Evolutionary conservation across 2,329 filamentous ascomycete species (phyloP).

Genomic region (Colletotrichum sp.): DNA sequence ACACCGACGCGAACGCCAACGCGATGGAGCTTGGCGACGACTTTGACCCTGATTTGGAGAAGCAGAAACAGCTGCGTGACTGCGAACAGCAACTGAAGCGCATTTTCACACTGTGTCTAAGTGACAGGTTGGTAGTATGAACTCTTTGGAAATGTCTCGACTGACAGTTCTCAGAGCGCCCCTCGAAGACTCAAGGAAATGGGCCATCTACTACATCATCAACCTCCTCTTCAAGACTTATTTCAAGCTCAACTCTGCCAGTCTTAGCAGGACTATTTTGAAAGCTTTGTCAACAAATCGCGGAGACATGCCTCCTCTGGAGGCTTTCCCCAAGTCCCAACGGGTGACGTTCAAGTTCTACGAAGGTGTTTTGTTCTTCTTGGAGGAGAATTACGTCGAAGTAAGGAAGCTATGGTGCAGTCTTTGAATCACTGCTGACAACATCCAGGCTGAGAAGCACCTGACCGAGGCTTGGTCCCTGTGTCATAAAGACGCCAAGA

Average conservation of each 20-base stretch:
- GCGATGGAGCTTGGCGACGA: conserved; percentile 70
- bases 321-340: conserved; percentile 85
- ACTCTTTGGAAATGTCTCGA: conserved; percentile 18
- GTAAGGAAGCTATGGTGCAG: conserved; percentile 44
- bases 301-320: conserved; percentile 81
- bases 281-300: conserved; percentile 79
- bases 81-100: conserved; percentile 89
- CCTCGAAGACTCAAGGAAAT: conserved; percentile 91
- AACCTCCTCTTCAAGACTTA: conserved; percentile 98
- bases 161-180: conserved; percentile 63
- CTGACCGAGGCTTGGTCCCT: conserved; percentile 82
- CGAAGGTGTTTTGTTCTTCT: conserved; percentile 87
- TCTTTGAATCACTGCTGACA: background rate
- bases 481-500: conserved; percentile 74
- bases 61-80: conserved; percentile 87
- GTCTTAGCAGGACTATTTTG: conserved; percentile 88
- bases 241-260: conserved; percentile 91
- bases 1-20: conserved; percentile 38
- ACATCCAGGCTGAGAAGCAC: conserved; percentile 74
- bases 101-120: conserved; percentile 89
- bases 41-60: conserved; percentile 75
- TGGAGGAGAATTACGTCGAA: conserved; percentile 90
- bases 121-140: conserved; percentile 70
- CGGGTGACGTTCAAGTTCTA: conserved; percentile 97
- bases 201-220: conserved; percentile 94